Evolutionary conservation across 108 stramenopile genomes (phyloP).

Genomic region (Fragilaria crotonensis): DNA sequence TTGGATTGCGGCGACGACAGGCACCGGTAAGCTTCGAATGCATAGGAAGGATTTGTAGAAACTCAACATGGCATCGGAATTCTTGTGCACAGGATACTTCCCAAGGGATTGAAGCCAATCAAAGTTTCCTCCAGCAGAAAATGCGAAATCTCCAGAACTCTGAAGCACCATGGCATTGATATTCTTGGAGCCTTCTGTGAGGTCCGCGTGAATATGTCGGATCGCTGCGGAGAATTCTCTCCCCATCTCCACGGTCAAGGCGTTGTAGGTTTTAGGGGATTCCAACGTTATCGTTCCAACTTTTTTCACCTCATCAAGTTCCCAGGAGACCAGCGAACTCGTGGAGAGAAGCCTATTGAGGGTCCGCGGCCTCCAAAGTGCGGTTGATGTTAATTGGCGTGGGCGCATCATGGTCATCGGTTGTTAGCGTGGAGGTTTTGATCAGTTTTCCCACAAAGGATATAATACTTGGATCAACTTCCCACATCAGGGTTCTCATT

Average conservation of each 20-base stretch:
- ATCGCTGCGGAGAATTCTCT: slow-evolving; percentile 39
- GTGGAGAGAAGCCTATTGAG: too few relatives aligned
- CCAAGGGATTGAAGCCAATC: slow-evolving; percentile 39
- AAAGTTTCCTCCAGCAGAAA: slow-evolving; percentile 74
- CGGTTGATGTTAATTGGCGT: too few relatives aligned
- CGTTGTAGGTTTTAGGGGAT: slow-evolving; percentile 52
- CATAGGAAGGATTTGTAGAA: slow-evolving; percentile 67
- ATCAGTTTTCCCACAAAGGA: too few relatives aligned
- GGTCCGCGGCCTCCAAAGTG: too few relatives aligned
- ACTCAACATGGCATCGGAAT: slow-evolving; percentile 51
- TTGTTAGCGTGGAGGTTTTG: too few relatives aligned
- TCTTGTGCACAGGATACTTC: slow-evolving; percentile 41
- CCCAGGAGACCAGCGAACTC: slow-evolving; percentile 30
- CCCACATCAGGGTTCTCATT: too few relatives aligned
- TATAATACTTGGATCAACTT: too few relatives aligned
- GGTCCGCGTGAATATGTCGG: slow-evolving; percentile 8
- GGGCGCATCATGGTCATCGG: too few relatives aligned
- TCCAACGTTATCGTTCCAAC: slow-evolving; percentile 48
- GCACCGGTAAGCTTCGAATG: slow-evolving; percentile 60
- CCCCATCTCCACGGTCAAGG: slow-evolving; percentile 74
- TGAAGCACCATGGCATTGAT: slow-evolving; percentile 49
- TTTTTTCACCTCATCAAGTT: slow-evolving; percentile 15
- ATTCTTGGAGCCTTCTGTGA: slow-evolving; percentile 12
- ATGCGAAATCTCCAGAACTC: slow-evolving; percentile 56
- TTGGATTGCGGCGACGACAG: slow-evolving; percentile 62